These are phyloP conservation scores for Aureobasidium sp. DNA, from an alignment of 2,329 filamentous ascomycete species.

Conservation along the genomic window DNA sequence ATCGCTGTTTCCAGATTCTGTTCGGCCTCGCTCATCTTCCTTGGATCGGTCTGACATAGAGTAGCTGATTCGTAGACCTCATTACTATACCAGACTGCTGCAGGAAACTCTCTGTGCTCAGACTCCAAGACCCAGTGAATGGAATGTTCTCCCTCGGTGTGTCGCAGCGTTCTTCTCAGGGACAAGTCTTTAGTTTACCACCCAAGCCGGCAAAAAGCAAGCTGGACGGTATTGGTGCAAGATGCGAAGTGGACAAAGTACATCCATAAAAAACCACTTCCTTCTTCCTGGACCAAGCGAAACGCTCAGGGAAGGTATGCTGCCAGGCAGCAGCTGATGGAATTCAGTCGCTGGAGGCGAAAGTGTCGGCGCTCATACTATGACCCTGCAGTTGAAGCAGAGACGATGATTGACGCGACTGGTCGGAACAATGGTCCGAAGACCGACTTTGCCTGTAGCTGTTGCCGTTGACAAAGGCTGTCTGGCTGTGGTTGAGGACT, in stretches of 20 bases:
- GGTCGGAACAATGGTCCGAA: constrained; percentile 47
- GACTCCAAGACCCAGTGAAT: constrained; percentile 20
- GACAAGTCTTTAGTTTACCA: constrained; percentile 89
- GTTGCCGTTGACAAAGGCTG: constrained; percentile 42
- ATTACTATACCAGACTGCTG: constrained; percentile 24
- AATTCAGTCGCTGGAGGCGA: constrained; percentile 21
- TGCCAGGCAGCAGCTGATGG: constrained; percentile 14
- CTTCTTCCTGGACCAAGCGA: constrained; percentile 32
- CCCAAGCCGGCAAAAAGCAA: constrained; percentile 21
- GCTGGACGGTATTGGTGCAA: constrained; percentile 53
- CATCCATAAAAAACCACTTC: constrained; percentile 86
- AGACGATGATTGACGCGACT: constrained; percentile 61
- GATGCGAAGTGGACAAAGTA: constrained; percentile 72
- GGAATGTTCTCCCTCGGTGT: constrained; percentile 57
- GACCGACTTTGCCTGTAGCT: constrained; percentile 46
- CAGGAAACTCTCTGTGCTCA: constrained; percentile 8
- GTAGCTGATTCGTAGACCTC: constrained; percentile 20
- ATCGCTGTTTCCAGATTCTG: constrained; percentile 14
- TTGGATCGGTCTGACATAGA: constrained; percentile 15
- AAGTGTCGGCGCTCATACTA: constrained; percentile 51
- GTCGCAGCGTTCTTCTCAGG: constrained; percentile 73
- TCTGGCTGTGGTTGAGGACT: constrained; percentile 25
- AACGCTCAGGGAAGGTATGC: constrained; percentile 21
- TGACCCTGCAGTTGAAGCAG: constrained; percentile 43
- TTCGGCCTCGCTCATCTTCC: constrained; percentile 16